Evolutionary conservation across 331 rosid genomes (phyloP), one percentile per base, ranked within the genome.

Genomic region (Erythrophleum ivorense): DNA sequence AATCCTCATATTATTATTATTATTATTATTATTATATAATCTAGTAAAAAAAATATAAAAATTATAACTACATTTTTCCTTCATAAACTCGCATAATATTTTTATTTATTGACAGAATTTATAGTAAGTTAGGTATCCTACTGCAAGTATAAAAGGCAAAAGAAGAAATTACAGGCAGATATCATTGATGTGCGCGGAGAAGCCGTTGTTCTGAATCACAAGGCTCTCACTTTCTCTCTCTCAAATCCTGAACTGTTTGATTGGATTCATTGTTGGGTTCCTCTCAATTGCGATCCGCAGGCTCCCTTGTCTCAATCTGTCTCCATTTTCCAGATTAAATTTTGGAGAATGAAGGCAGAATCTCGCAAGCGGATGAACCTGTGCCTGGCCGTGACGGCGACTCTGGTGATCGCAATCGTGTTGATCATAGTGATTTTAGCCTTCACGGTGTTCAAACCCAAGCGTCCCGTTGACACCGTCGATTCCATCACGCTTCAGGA

Each of bases 391-490:
- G 15, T 58, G 46, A 76, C 87, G 38, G 4, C 24, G 29, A 40
- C 54, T 9, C 5, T 81, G 49, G 54, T 84, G 57, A n/a, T 73
- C 4, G 34, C 72, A 67, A 0, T 81, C 13, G 63, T 84, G 5
- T 2, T 86, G 49, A 2, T 81, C 11, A 8, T 64, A 1, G 74
- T 87, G 67, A 79, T 93, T 54, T 60, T 95, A 6, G 87, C 85
- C 2, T 69, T 85, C 9, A 91, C 89, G 2, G 87, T 90, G 19
- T 87, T 88, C 90, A 95, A 87, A 62, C 72, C 98, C 31, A 75
- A 52, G 50, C 49, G 71, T 0, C 87, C 94, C 1, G 6, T 73
- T 1, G 86, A 10, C 48, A 45, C 50, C 0, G 77, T 88, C 69
- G 76, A 89, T 49, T 12, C 81, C 68, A 71, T 89, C 15, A 11